Base-by-base conservation (phyloP, 2,329 filamentous ascomycete species). In the Clonostachys chloroleuca region DNA sequence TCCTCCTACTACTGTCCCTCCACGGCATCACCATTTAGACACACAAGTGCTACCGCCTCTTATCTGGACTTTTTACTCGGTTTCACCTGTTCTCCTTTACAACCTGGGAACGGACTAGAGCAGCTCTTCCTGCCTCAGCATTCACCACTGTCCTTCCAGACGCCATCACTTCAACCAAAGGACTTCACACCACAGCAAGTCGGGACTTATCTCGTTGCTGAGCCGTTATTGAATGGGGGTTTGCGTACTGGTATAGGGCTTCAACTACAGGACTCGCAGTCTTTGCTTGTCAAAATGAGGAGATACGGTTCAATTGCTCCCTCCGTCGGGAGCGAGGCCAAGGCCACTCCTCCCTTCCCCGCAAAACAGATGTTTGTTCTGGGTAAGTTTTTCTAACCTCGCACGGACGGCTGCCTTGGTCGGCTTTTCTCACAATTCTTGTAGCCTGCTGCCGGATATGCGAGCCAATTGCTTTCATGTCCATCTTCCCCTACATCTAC, bases 381-480 rank as follows among this genome's bases (percentile, higher is more conserved):
- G 42, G 75, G 75, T 78, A 69, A 52, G 71, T 61, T 42, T 41
- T n/a, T 30, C 24, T 44, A 36, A 8, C 8, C 39, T 37, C 24
- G 17, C 42, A 34, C 17, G 30, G 10, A 10, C 42, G n/a, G n/a
- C n/a, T 47, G 39, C 41, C 42, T 12, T 10, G 16, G 10, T 18
- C 20, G 17, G 6, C n/a, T 41, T 52, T 24, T 46, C 49, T 20
- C 12, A 17, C 24, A 30, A 30, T 10, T 17, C 36, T 34, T 16
- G 17, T 53, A 95, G 92, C 91, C 42, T 78, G 96, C 61, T 96
- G 92, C 70, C 86, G 94, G 62, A 92, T 99, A 73, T 96, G 91
- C 75, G 94, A 99, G 66, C 94, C 94, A 45, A 97, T 99, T 66
- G 94, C 94, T 6, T 97, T 99, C 77, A 97, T 96, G 90, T 96